These are phyloP conservation scores for Metschnikowia kunwiensis DNA, from an alignment of 805 yeast species.

Conservation along the genomic window DNA sequence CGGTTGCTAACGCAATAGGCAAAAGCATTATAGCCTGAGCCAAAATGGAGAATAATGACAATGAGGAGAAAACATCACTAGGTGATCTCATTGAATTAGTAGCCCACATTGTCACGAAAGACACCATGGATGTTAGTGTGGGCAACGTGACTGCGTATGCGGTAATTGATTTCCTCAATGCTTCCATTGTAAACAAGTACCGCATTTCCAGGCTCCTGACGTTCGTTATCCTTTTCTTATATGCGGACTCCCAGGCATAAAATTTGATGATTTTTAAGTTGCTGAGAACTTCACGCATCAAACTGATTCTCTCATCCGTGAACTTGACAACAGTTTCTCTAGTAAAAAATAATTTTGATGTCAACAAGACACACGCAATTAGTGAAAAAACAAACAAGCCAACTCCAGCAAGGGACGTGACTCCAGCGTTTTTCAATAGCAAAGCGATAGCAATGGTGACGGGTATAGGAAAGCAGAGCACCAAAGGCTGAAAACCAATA, in stretches of 20 bases:
- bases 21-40: constrained; percentile 43
- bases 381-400: constrained; percentile 38
- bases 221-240: constrained; percentile 33
- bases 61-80: constrained; percentile 41
- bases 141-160: constrained; percentile 46
- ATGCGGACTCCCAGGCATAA: constrained; percentile 47
- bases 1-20: constrained; percentile 44
- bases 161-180: constrained; percentile 40
- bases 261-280: constrained; percentile 44
- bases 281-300: constrained; percentile 41
- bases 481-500: constrained; percentile 41
- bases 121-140: constrained; percentile 41
- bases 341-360: constrained; percentile 33
- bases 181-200: constrained; percentile 39
- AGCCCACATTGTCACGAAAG: constrained; percentile 46
- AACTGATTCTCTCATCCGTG: constrained; percentile 42
- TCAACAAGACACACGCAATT: constrained; percentile 31
- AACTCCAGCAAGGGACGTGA: constrained; percentile 40
- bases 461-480: constrained; percentile 42
- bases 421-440: constrained; percentile 37
- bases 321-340: constrained; percentile 35
- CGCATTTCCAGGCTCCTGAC: constrained; percentile 41
- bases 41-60: constrained; percentile 41
- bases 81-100: constrained; percentile 38
- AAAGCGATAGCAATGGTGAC: constrained; percentile 38